Evolutionary conservation across 2,329 filamentous ascomycete genomes (phyloP).

Genomic region (Colletotrichum limetticola): DNA sequence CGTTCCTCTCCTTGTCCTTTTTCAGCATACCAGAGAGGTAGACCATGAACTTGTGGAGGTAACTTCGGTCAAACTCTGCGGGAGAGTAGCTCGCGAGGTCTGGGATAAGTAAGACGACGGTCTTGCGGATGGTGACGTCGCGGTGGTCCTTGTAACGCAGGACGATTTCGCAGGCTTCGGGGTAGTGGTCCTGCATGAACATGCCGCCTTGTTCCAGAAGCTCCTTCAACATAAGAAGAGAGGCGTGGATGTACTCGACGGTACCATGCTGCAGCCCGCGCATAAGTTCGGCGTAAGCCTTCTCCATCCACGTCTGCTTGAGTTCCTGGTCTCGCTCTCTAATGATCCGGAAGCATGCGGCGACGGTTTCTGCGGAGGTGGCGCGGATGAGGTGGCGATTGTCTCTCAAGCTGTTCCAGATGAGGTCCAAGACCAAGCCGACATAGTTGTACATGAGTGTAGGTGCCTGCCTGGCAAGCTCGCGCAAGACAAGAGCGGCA

Average conservation of each 20-base stretch:
- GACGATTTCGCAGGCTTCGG: constrained; percentile 91
- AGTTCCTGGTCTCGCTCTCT: constrained; percentile 90
- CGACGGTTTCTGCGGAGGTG: constrained; percentile 91
- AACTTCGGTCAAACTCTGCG: constrained; percentile 85
- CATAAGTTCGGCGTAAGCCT: constrained; percentile 88
- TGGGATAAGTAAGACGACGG: constrained; percentile 91
- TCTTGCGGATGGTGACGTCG: constrained; percentile 86
- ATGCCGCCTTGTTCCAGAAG: constrained; percentile 94
- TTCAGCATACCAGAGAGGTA: constrained; percentile 94
- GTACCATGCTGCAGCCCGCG: constrained; percentile 83
- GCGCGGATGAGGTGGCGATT: constrained; percentile 90
- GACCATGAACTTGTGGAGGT: constrained; percentile 96
- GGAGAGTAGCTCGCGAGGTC: constrained; percentile 94
- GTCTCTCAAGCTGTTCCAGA: constrained; percentile 94
- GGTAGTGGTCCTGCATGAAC: constrained; percentile 98
- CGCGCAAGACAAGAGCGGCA: constrained; percentile 88
- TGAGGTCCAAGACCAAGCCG: constrained; percentile 92
- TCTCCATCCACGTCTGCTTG: constrained; percentile 87
- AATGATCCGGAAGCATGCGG: constrained; percentile 95
- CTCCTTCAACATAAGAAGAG: constrained; percentile 90
- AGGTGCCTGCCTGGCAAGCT: constrained; percentile 91
- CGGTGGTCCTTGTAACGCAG: constrained; percentile 93
- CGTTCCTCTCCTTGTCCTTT: constrained; percentile 92
- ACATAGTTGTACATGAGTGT: constrained; percentile 97
- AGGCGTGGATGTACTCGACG: constrained; percentile 92